A percentile compares a stretch with the other conserved stretches of the same genome.
Evolutionary conservation across 2,329 filamentous ascomycete species (phyloP).

Genomic region (Colletotrichum brevisporum): DNA sequence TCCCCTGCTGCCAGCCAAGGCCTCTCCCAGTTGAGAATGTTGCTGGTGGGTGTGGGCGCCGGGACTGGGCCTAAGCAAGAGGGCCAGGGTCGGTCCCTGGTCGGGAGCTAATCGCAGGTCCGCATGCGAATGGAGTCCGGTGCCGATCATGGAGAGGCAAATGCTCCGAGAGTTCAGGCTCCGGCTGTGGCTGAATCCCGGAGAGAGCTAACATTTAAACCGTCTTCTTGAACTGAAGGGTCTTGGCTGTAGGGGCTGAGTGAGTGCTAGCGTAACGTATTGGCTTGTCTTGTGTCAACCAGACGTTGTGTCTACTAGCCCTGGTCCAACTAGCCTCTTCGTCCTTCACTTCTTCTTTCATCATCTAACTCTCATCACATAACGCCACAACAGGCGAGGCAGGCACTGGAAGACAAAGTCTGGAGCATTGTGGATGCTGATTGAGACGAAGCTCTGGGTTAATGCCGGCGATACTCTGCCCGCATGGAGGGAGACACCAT

Average conservation of each 20-base stretch:
- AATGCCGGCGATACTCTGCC: constrained; percentile 36
- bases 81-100: constrained; percentile 24
- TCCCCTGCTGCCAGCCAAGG: neutral
- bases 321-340: neutral
- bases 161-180: constrained; percentile 25
- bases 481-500: constrained; percentile 21
- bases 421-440: constrained; percentile 30
- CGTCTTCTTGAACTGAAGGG: constrained; percentile 19
- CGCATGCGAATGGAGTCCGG: constrained; percentile 30
- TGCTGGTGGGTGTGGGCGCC: neutral
- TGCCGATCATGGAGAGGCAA: constrained; percentile 34
- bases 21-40: neutral
- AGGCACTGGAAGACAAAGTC: neutral
- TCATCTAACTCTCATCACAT: neutral
- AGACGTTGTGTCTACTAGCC: no score
- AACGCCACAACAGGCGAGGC: neutral
- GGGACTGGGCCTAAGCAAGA: constrained; percentile 7
- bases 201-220: constrained; percentile 12
- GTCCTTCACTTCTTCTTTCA: neutral
- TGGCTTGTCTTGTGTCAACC: neutral
- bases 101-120: constrained; percentile 37
- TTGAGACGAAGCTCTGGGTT: constrained; percentile 38
- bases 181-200: constrained; percentile 20
- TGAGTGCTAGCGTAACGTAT: neutral
- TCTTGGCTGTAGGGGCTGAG: constrained; percentile 8